These are phyloP conservation scores for Sphaerulina populicola DNA, from an alignment of 2,329 filamentous ascomycete species.

Conservation along the genomic window DNA sequence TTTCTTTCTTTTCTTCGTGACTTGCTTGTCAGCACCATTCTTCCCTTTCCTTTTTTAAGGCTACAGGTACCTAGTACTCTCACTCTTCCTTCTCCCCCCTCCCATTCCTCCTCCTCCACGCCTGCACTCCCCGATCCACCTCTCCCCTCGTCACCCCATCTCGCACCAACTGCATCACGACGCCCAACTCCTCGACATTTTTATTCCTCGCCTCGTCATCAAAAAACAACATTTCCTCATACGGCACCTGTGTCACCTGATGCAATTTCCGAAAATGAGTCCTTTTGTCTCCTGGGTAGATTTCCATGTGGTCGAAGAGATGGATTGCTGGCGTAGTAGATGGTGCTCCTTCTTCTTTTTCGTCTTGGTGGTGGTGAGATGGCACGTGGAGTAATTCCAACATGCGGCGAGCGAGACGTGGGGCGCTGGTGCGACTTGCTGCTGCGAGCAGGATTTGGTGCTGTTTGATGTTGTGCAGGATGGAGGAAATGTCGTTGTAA, in stretches of 20 bases:
- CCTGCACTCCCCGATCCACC: constrained; percentile 67
- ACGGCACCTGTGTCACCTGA: constrained; percentile 60
- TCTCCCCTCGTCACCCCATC: constrained; percentile 71
- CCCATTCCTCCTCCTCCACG: constrained; percentile 69
- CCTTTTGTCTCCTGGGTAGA: constrained; percentile 71
- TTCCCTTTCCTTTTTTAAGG: too few relatives aligned
- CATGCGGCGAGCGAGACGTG: constrained; percentile 71
- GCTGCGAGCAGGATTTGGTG: constrained; percentile 55
- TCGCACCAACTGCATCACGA: constrained; percentile 73
- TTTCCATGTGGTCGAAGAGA: constrained; percentile 42
- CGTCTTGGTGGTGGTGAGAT: constrained; percentile 40
- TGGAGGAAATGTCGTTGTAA: constrained; percentile 39
- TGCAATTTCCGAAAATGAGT: constrained; percentile 71
- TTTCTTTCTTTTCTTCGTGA: not conserved
- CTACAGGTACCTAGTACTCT: too few relatives aligned
- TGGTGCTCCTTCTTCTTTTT: too few relatives aligned
- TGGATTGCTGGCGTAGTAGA: constrained; percentile 35
- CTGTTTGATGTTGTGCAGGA: constrained; percentile 51
- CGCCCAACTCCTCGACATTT: constrained; percentile 71
- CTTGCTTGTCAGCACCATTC: not conserved
- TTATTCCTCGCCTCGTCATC: constrained; percentile 83
- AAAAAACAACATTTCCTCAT: constrained; percentile 87
- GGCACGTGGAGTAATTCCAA: constrained; percentile 62
- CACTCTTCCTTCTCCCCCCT: constrained; percentile 28
- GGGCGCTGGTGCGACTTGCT: constrained; percentile 72